Percentiles rank a stretch among this genome's conserved stretches.
Conservation (phyloP, 805 yeast genomes). For the Teunomyces stri region DNA sequence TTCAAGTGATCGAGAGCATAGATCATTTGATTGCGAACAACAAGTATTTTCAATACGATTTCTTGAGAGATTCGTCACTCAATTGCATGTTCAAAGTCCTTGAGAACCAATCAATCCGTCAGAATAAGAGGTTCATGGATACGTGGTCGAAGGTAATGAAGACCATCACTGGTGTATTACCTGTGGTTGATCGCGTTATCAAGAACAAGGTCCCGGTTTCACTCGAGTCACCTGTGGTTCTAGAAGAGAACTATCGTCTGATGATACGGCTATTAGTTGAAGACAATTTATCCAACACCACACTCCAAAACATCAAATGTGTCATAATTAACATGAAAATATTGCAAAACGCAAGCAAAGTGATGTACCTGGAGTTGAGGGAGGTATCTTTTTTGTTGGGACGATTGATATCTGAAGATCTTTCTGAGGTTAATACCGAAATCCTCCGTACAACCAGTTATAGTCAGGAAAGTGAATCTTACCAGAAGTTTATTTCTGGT, state of each 20-base stretch:
- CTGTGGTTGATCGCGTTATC: constrained; percentile 43
- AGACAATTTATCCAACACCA: constrained; percentile 63
- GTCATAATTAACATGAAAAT: too few species aligned
- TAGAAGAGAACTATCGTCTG: constrained; percentile 56
- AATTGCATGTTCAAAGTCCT: constrained; percentile 63
- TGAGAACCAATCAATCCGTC: constrained; percentile 60
- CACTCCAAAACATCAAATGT: too few species aligned
- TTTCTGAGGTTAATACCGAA: constrained; percentile 14
- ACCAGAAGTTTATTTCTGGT: constrained; percentile 70
- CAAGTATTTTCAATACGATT: constrained; percentile 65
- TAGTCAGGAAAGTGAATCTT: constrained; percentile 49
- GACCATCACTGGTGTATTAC: constrained; percentile 71
- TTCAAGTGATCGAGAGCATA: constrained; percentile 72
- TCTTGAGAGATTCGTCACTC: constrained; percentile 70
- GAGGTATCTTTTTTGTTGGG: too few species aligned
- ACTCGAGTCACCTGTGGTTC: constrained; percentile 58
- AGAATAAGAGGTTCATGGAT: constrained; percentile 76
- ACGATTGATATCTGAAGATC: too few species aligned
- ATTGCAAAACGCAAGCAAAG: too few species aligned
- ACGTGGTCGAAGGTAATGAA: constrained; percentile 72
- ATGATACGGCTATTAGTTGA: constrained; percentile 70
- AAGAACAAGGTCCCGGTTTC: constrained; percentile 14
- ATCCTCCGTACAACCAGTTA: constrained; percentile 39
- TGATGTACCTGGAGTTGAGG: too few species aligned
- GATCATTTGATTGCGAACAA: constrained; percentile 68